Conservation (phyloP, 164 flowering plant species). For the Vitis rotundifolia region DNA sequence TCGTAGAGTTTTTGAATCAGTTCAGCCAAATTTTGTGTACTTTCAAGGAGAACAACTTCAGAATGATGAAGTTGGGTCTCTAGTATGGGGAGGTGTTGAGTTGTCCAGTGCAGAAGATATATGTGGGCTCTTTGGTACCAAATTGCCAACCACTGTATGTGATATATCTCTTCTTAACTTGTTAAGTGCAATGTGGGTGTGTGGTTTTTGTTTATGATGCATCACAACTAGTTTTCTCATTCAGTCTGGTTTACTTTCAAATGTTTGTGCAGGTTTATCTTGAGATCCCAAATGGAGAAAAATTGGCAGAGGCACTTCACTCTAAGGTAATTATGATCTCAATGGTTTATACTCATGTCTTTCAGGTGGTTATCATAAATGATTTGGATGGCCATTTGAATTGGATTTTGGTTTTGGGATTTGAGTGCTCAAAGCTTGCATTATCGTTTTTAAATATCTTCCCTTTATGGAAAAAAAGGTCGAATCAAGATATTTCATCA, state of each 20-base stretch:
- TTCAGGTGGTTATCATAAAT: too few relatives aligned
- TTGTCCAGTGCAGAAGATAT: slow-evolving; percentile 53
- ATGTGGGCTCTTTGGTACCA: slow-evolving; percentile 49
- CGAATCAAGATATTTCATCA: slow-evolving; percentile 11
- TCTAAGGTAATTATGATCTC: slow-evolving; percentile 48
- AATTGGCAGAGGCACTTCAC: slow-evolving; percentile 72
- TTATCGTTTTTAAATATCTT: too few relatives aligned
- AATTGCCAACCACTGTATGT: slow-evolving; percentile 72
- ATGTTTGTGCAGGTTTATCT: slow-evolving; percentile 55
- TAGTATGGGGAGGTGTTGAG: slow-evolving; percentile 56
- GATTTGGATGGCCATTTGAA: too few relatives aligned
- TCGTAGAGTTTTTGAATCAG: slow-evolving; percentile 42
- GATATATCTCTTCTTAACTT: slow-evolving; percentile 2
- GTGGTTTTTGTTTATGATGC: too few relatives aligned
- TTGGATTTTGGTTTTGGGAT: too few relatives aligned
- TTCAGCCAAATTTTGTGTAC: slow-evolving; percentile 62
- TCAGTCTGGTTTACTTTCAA: too few relatives aligned
- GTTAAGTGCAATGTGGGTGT: not conserved
- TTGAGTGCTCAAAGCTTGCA: too few relatives aligned
- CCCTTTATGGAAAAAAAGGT: not conserved
- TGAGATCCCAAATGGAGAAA: slow-evolving; percentile 78
- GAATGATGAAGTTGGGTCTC: slow-evolving; percentile 59
- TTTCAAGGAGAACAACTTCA: slow-evolving; percentile 58
- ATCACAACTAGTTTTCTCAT: too few relatives aligned
- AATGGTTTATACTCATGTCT: too few relatives aligned